Percentiles rank a stretch among this genome's conserved stretches.
Evolutionary conservation across 495 filamentous ascomycete species (phyloP).

Genomic region (Neurospora sp.): DNA sequence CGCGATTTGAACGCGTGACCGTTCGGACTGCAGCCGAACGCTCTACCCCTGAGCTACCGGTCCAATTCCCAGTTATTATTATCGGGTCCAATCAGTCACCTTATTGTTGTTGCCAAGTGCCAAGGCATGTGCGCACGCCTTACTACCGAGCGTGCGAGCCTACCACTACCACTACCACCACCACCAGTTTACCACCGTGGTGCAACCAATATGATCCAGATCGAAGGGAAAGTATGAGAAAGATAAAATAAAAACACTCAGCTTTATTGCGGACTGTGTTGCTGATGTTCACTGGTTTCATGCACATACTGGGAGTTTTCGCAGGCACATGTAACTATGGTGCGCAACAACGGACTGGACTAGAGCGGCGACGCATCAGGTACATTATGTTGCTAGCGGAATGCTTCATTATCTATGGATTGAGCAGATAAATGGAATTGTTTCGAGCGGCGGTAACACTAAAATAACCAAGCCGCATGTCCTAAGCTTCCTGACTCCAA

Average conservation of each 20-base stretch:
- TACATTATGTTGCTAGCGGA: too few relatives aligned
- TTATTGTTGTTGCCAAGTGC: neutral
- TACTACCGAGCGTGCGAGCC: neutral
- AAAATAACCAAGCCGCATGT: neutral
- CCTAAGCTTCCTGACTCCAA: neutral
- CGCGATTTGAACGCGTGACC: neutral
- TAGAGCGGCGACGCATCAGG: too few relatives aligned
- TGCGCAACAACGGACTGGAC: too few relatives aligned
- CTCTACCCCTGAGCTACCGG: neutral
- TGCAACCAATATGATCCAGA: neutral
- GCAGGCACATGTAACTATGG: neutral
- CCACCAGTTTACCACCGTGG: too few relatives aligned
- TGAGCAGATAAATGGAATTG: neutral
- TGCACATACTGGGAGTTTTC: neutral
- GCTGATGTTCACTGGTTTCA: too few relatives aligned
- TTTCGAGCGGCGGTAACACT: neutral
- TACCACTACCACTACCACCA: neutral
- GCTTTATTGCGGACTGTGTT: too few relatives aligned
- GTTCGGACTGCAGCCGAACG: neutral
- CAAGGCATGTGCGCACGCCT: neutral
- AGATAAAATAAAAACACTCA: too few relatives aligned
- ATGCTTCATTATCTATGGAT: too few relatives aligned
- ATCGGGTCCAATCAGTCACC: rapidly evolving
- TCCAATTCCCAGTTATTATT: neutral
- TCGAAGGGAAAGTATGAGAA: neutral